A percentile compares a stretch with the other conserved stretches of the same genome.
phyloP scores from a whole-genome alignment of 1,284 basidiomycete genomes.

The Golubevia pallescens region DNA sequence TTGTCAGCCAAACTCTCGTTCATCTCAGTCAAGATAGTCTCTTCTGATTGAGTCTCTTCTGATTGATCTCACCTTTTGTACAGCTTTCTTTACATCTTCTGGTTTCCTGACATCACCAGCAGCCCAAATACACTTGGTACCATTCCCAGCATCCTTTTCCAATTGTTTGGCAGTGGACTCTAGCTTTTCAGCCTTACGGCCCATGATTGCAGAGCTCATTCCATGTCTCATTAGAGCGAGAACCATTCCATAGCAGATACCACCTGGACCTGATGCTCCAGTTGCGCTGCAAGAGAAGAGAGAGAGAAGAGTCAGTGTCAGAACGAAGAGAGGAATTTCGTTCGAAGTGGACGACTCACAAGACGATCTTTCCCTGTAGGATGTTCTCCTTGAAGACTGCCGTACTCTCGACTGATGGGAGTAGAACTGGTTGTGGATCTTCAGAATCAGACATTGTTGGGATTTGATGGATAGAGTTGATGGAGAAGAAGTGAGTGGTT shows the following conservation, averaged over 20 bases:
- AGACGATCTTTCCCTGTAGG: conserved; percentile 57
- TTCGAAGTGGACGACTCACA: too few species aligned
- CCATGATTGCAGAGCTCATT: conserved; percentile 49
- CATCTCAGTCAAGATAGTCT: too few species aligned
- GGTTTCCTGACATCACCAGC: conserved; percentile 56
- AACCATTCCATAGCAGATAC: conserved; percentile 46
- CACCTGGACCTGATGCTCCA: conserved; percentile 1
- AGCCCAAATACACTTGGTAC: conserved; percentile 35
- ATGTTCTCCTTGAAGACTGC: neutral
- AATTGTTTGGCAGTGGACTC: conserved; percentile 34
- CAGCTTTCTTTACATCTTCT: conserved; percentile 42
- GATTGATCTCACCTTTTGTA: conserved; percentile 14
- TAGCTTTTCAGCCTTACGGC: conserved; percentile 58
- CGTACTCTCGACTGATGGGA: conserved; percentile 7
- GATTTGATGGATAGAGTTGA: too few species aligned
- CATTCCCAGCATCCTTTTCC: conserved; percentile 28
- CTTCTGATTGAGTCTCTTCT: too few species aligned
- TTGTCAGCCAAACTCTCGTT: too few species aligned
- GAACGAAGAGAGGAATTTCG: too few species aligned
- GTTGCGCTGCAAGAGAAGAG: too few species aligned
- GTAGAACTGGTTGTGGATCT: conserved; percentile 10
- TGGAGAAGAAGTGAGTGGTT: too few species aligned
- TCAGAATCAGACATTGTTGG: too few species aligned
- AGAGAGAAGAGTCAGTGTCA: too few species aligned
- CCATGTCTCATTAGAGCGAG: conserved; percentile 54